Base-by-base conservation (phyloP, 805 yeast species). In the Candida pseudofarinosa region DNA sequence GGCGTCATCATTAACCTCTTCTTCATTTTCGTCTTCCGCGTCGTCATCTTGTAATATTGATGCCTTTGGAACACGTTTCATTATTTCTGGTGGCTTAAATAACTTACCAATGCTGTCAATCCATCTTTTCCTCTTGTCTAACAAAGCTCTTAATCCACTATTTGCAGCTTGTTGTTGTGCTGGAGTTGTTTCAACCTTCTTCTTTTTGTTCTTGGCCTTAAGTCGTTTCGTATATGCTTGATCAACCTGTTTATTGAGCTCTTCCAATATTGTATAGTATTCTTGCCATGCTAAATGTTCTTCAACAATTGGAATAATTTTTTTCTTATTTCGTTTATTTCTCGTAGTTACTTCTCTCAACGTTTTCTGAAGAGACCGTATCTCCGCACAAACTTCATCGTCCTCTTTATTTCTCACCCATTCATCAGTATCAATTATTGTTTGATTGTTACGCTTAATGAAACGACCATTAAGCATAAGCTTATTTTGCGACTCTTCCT, bases 281-380 rank as follows among this genome's bases (percentile, higher is more conserved):
- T 93, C 99, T 60, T 91, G 97, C 81, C 90, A 93, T 19, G 97
- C 96, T 54, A 93, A 73, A 53, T 87, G 95, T 50, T 86, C 93
- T 52, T 89, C 91, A 13, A 93, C 75, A 0, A 83, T 54, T 0
- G 96, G 95, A 19, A 82, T 65, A 31, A 93, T 57, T 33, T 71
- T 66, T 45, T 77, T 73, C 61, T 87, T 87, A 41, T 91, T 71
- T 46, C 75, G 78, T 43, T 81, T 75, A 60, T 93, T 93, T 43
- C 77, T 69, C 18, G 67, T 69, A 3, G 82, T 76, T 0, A 83
- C 81, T 16, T 71, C 75, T 49, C 74, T 77, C 45, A 93, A 68
- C 44, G 85, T 81, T 36, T 69, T 67, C 56, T 93, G 97, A 39
- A 91, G 67, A 13, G 59, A 60, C 45, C 99, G 73, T 47, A 93